Base-by-base conservation (phyloP, 108 stramenopile genomes). In the Chaetoceros tenuissimus region DNA sequence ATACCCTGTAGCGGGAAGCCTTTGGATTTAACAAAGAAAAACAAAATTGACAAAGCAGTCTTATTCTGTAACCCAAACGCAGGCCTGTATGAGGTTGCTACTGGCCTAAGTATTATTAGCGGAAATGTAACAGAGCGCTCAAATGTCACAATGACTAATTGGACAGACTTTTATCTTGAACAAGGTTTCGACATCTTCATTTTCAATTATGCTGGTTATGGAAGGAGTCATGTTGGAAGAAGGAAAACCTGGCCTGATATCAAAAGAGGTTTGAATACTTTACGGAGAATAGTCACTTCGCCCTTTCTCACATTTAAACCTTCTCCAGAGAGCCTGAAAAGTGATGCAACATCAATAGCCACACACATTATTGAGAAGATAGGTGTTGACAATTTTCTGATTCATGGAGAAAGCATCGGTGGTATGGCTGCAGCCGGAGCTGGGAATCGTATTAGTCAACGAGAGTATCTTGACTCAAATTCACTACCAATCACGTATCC, bases 11-110 rank as follows among this genome's bases (percentile, higher is more conserved):
- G 60, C 20, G 31, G 57, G 43, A 31, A 53, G 3, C 18, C 45
- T 28, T 47, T 30, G 29, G 47, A 49, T 16, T 48, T 23, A 24
- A 23, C 27, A 25, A 45, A 28, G 24, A 24, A 25, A 20, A 46
- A 29, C 17, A 47, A 40, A 18, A 73, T 64, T 30, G 53, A 63
- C 46, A 79, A 82, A 31, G 86, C 87, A 3, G 85, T 93, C 0
- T 50, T 93, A 53, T 93, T 89, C 55, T 93, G 92, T 71, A 93
- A 93, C 63, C 92, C 92, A 1, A 93, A 93, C 63, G 92, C 92
- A 17, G 87, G 92, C 1, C 61, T 93, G 54, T 67, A 76, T 30
- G 92, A 93, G 63, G 85, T 87, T 2, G 81, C 85, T 10, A 74
- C 91, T 20, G 91, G 91, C 20, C 71, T 92, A 74, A 86, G 91